Base-by-base conservation (phyloP, 768 basidiomycete species). In the Suillus subaureus region DNA sequence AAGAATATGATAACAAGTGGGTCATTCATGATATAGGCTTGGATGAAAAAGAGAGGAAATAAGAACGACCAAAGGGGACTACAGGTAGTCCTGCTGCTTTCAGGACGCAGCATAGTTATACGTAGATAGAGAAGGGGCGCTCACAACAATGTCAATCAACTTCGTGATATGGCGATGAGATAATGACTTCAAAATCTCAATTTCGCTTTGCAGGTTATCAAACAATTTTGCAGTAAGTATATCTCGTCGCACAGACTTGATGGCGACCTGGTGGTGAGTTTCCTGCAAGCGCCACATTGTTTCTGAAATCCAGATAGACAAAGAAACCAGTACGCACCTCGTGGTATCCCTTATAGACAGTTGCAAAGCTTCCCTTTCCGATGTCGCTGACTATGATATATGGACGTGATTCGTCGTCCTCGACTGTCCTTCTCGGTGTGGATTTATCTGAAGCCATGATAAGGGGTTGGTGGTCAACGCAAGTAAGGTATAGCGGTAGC, bases 181-280 rank as follows among this genome's bases (percentile, higher is more conserved):
- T 61, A 98, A 85, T 1, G 90, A 89, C 81, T 98, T 99, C 71
- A 99, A 87, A 68, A 99, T 98, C 68, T 94, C 89, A 65, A 99
- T 98, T 83, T 99, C 97, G 71, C 92, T 93, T 76, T 97, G 95
- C n/a, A 99, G 87, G 74, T 98, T 99, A 80, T 99, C 96, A 65
- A 98, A 89, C 21, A 98, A 86, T 79, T 98, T 99, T 16, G 92
- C 82, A 42, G 90, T 95, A 43, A 99, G 86, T 70, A 89, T 93
- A 73, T 91, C 88, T 61, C 91, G 88, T 66, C 92, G 90, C 63
- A 99, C 94, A 9, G 95, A 93, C 83, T 99, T 99, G 79, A 99
- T 90, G 9, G 97, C 97, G 43, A 98, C 92, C 58, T 88, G 84
- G 15, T 86, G 82, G 70, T 88, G 86, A 4, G 89, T 90, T 71